Percentiles rank a stretch among this genome's conserved stretches.
Evolutionary conservation across 805 yeast species (phyloP).

Genomic region (Diddensiella santjacobensis): DNA sequence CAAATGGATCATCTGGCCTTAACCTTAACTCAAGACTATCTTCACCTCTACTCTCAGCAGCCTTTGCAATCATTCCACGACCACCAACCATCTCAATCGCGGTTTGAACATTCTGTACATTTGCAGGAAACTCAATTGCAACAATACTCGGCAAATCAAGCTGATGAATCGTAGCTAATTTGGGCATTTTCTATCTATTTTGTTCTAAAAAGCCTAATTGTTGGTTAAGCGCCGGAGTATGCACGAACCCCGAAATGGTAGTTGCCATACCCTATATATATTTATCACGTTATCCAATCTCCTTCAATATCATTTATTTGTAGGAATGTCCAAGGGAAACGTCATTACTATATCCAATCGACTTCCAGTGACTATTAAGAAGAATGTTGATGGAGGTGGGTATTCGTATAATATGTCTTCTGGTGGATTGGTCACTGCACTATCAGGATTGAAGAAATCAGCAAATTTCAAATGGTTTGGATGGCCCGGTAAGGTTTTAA

Average conservation of each 20-base stretch:
- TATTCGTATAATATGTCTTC: constrained; percentile 90
- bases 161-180: constrained; percentile 35
- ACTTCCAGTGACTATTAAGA: constrained; percentile 86
- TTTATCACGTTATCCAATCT: too few relatives aligned
- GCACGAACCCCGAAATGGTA: too few relatives aligned
- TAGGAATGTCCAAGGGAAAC: constrained; percentile 45
- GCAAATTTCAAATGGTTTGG: constrained; percentile 95
- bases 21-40: constrained; percentile 34
- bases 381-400: constrained; percentile 47
- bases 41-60: constrained; percentile 17
- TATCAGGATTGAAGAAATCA: constrained; percentile 82
- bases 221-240: too few relatives aligned
- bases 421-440: constrained; percentile 95
- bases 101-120: constrained; percentile 46
- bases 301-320: too few relatives aligned
- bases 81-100: constrained; percentile 52
- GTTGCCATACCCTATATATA: too few relatives aligned
- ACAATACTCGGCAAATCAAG: constrained; percentile 71
- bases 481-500: constrained; percentile 90
- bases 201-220: too few relatives aligned
- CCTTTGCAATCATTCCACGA: constrained; percentile 37
- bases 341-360: constrained; percentile 92
- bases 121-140: constrained; percentile 74
- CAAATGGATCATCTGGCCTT: constrained; percentile 35
- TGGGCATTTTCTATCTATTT: neutral